Evolutionary conservation across 225 moss, liverwort and hornwort genomes (phyloP), one percentile per base, ranked within the genome.

Genomic region (Antitrichia curtipendula): DNA sequence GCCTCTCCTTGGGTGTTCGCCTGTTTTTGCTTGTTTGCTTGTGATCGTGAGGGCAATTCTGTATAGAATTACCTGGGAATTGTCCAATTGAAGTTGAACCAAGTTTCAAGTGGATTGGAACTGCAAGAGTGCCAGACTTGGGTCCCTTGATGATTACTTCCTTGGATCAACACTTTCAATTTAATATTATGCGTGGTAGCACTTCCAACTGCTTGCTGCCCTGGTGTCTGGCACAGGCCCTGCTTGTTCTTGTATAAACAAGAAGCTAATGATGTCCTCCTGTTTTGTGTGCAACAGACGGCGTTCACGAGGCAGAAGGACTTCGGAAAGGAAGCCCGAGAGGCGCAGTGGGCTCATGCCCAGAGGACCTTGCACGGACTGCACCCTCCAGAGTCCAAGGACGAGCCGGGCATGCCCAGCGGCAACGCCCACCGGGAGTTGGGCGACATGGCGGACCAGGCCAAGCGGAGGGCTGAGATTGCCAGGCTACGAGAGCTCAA

Each of bases 341-440:
- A 97, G 73, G 94, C 91, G 36, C 93, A 95, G 70, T 97, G 96
- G 96, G 96, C 94, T 22, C 94, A 94, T 31, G 96, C 95, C 25
- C 95, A 96, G 80, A 91, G 97, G 83, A 95, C 96, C 18, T 84
- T 93, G 36, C 96, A 96, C 60, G 97, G 97, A 34, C 89, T 96
- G 64, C 95, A 96, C 50, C 91, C 88, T 36, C 91, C 93, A 4
- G 78, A 82, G 16, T 84, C 89, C 19, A 91, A 90, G 58, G 88
- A 90, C 23, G 88, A 83, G 24, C 69, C n/a, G 11, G 82, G 84
- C 64, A 47, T 69, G 66, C 6, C 88, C 20, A 88, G 83, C 65
- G 78, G 86, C 70, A 76, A 27, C 87, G 53, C 56, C 82, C 68
- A 71, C 75, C 73, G 90, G 25, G 90, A 90, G 85, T 69, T 90